Evolutionary conservation across 257 asterid genomes (phyloP).

Genomic region (Striga asiatica): DNA sequence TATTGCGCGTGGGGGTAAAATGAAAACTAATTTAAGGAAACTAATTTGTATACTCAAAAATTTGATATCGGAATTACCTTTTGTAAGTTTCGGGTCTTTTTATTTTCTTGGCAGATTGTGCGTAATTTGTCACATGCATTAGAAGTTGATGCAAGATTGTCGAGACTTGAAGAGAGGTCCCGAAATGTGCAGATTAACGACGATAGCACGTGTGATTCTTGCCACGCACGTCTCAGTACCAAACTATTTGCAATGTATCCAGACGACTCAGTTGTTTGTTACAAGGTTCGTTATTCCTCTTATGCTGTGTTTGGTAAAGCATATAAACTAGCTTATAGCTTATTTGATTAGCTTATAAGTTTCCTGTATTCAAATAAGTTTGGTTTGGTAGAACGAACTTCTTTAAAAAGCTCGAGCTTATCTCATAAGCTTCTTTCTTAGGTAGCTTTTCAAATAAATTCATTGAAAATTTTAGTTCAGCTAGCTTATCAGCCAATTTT

Average conservation of each 20-base stretch:
- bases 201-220: conserved; percentile 82
- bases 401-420: too few relatives aligned
- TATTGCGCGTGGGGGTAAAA: too few relatives aligned
- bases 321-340: not conserved
- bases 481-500: too few relatives aligned
- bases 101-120: conserved; percentile 60
- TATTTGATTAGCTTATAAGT: not conserved
- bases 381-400: too few relatives aligned
- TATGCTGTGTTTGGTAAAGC: not conserved
- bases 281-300: conserved; percentile 50
- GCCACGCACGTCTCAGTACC: conserved; percentile 94
- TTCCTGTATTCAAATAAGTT: too few relatives aligned
- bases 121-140: conserved; percentile 73
- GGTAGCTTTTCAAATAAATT: too few relatives aligned
- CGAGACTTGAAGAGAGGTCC: conserved; percentile 87
- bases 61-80: conserved; percentile 2
- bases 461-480: too few relatives aligned
- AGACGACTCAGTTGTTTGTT: conserved; percentile 89
- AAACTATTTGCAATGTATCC: conserved; percentile 96
- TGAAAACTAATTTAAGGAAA: too few relatives aligned
- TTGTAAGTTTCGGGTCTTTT: conserved; percentile 3
- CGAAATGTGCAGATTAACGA: conserved; percentile 77
- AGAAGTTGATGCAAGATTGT: conserved; percentile 69
- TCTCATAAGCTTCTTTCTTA: too few relatives aligned
- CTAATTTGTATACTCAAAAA: not conserved